Evolutionary conservation across 2,329 filamentous ascomycete genomes (phyloP).

Genomic region (Aureobasidium sp.): DNA sequence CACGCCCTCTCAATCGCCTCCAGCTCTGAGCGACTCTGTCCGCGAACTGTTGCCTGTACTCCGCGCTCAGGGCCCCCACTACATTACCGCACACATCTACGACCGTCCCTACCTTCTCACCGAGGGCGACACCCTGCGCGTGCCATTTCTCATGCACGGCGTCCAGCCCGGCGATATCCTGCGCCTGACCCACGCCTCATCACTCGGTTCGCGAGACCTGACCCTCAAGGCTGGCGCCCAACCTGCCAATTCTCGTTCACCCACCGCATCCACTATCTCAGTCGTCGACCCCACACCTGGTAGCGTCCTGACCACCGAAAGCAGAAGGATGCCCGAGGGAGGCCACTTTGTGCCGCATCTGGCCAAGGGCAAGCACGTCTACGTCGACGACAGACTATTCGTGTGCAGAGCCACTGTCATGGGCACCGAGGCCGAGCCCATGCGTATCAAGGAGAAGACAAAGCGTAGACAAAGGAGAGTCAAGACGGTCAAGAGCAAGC

Average conservation of each 20-base stretch:
- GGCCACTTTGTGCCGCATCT: constrained; percentile 33
- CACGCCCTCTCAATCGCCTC: constrained; percentile 25
- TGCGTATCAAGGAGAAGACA: constrained; percentile 47
- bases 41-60: constrained; percentile 60
- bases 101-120: constrained; percentile 72
- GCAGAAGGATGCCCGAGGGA: constrained; percentile 20
- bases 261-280: constrained; percentile 17
- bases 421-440: constrained; percentile 65
- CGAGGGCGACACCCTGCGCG: constrained; percentile 38
- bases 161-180: constrained; percentile 69
- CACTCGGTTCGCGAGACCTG: constrained; percentile 80
- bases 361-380: constrained; percentile 34
- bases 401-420: constrained; percentile 78
- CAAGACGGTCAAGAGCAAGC: constrained; percentile 79
- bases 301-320: constrained; percentile 19
- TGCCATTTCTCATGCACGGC: constrained; percentile 42
- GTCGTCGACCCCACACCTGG: constrained; percentile 22
- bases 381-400: constrained; percentile 74
- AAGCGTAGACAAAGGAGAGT: constrained; percentile 58
- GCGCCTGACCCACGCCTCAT: constrained; percentile 74
- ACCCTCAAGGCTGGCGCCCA: constrained; percentile 68
- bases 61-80: constrained; percentile 63
- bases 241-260: constrained; percentile 20
- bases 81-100: constrained; percentile 73
- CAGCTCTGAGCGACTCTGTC: constrained; percentile 46